These are phyloP conservation scores for Melampsora abietis-canadensis DNA, from an alignment of 1,284 basidiomycete genomes.

Conservation along the genomic window DNA sequence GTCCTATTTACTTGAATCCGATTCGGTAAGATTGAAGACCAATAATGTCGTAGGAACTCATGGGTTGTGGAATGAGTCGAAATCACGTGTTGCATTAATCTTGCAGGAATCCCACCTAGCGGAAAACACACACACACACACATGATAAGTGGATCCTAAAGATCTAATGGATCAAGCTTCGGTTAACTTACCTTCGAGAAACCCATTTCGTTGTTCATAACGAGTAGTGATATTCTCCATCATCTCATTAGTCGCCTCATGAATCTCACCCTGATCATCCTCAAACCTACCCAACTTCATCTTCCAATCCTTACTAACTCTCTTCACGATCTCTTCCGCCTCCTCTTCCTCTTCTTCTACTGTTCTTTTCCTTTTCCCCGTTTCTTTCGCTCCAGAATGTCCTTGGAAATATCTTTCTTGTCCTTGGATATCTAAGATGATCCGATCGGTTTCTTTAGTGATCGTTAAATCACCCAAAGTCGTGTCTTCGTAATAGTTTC, in stretches of 20 bases:
- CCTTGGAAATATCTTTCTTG: slow-evolving; percentile 40
- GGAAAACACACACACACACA: not conserved
- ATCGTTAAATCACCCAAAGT: slow-evolving; percentile 21
- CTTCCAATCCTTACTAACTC: slow-evolving; percentile 23
- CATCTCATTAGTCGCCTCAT: slow-evolving; percentile 68
- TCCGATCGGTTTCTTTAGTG: slow-evolving; percentile 14
- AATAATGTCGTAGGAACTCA: slow-evolving; percentile 94
- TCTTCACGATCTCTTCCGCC: not conserved
- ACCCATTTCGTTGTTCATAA: slow-evolving; percentile 61
- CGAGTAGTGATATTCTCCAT: slow-evolving; percentile 69
- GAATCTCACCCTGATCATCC: slow-evolving; percentile 57
- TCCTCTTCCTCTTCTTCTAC: slow-evolving; percentile 10
- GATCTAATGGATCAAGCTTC: not conserved
- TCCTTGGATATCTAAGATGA: slow-evolving; percentile 33
- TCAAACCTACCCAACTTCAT: slow-evolving; percentile 25
- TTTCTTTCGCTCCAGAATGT: not conserved
- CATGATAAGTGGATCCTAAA: not conserved
- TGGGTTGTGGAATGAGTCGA: slow-evolving; percentile 87
- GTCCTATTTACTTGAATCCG: slow-evolving; percentile 45
- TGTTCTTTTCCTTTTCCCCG: slow-evolving; percentile 7
- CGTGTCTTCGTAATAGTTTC: slow-evolving; percentile 39
- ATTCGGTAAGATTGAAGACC: slow-evolving; percentile 76
- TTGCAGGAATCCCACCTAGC: slow-evolving; percentile 73
- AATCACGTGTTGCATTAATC: slow-evolving; percentile 72
- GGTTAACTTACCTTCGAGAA: slow-evolving; percentile 29